A percentile compares a stretch with the other conserved stretches of the same genome.
Evolutionary conservation across 2,329 filamentous ascomycete species (phyloP).

Genomic region (Dothistroma pini): DNA sequence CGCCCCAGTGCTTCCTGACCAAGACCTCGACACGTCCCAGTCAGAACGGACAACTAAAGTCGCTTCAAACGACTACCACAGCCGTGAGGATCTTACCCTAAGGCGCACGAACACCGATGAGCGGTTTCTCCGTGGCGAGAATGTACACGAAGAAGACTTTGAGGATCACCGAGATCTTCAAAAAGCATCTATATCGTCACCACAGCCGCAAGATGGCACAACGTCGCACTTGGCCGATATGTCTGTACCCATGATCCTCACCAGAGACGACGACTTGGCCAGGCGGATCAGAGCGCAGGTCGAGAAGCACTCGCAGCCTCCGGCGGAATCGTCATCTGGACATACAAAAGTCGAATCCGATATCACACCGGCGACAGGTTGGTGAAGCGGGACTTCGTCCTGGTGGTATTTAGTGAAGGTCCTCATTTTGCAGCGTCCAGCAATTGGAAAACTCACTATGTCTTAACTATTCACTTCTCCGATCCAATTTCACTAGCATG

Average conservation of each 20-base stretch:
- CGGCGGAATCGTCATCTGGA: no score
- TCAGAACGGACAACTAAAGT: not conserved
- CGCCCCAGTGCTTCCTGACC: not conserved
- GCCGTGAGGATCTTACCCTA: not conserved
- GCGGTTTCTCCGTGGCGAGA: slow-evolving; percentile 9
- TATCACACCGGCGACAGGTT: not conserved
- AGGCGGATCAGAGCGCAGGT: slow-evolving; percentile 7
- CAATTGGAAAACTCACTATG: no score
- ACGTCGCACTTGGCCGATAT: not conserved
- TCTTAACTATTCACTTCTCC: no score
- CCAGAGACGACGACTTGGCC: slow-evolving; percentile 2
- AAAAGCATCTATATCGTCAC: no score
- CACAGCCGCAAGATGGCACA: not conserved
- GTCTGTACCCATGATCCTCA: not conserved
- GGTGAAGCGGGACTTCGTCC: not conserved
- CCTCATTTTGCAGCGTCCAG: no score
- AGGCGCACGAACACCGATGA: slow-evolving; percentile 3
- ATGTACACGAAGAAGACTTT: slow-evolving; percentile 14
- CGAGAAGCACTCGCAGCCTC: not conserved
- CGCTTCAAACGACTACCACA: not conserved
- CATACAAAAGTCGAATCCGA: not conserved
- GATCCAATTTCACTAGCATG: no score
- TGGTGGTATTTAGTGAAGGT: no score
- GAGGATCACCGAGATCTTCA: not conserved
- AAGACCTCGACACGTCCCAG: not conserved